These are phyloP conservation scores for Powellomyces hirtus DNA, from an alignment of 192 early-diverging fungal genomes.

Conservation along the genomic window DNA sequence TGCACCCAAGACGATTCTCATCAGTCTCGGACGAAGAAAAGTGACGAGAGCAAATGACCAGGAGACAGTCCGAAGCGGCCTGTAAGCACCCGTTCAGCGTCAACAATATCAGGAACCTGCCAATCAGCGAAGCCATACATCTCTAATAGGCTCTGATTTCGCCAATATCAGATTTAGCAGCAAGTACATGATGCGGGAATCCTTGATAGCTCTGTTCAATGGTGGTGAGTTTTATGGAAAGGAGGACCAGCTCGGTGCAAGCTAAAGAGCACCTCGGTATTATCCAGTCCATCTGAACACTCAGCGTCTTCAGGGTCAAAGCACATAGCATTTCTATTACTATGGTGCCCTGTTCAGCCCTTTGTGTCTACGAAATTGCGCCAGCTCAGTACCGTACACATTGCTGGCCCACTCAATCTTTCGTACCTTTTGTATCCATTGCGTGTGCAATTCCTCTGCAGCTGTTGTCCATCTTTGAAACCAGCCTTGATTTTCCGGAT, in stretches of 20 bases:
- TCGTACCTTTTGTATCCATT: not conserved
- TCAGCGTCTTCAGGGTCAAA: constrained; percentile 36
- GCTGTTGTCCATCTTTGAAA: constrained; percentile 35
- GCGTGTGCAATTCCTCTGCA: constrained; percentile 29
- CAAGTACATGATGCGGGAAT: constrained; percentile 14
- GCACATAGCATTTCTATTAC: constrained; percentile 15
- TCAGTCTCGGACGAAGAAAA: constrained; percentile 4
- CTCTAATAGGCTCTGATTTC: constrained; percentile 12
- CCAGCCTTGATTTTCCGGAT: constrained; percentile 62
- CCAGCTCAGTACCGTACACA: not conserved
- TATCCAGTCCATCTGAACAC: constrained; percentile 34
- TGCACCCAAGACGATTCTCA: not conserved
- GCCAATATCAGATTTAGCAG: constrained; percentile 31
- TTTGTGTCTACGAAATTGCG: not conserved
- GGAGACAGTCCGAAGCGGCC: constrained; percentile 52
- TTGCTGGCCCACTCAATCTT: not conserved
- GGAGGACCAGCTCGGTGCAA: not conserved
- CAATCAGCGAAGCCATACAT: constrained; percentile 15
- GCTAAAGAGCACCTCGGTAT: constrained; percentile 20
- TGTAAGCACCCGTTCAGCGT: not conserved
- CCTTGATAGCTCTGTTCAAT: constrained; percentile 28
- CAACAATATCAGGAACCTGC: not conserved
- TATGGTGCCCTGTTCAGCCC: not conserved
- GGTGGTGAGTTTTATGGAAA: too few relatives aligned
- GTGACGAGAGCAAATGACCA: constrained; percentile 37